Percentiles rank a stretch among this genome's conserved stretches.
phyloP scores from a whole-genome alignment of 805 yeast species.

The Pichia thaimueangensis region DNA sequence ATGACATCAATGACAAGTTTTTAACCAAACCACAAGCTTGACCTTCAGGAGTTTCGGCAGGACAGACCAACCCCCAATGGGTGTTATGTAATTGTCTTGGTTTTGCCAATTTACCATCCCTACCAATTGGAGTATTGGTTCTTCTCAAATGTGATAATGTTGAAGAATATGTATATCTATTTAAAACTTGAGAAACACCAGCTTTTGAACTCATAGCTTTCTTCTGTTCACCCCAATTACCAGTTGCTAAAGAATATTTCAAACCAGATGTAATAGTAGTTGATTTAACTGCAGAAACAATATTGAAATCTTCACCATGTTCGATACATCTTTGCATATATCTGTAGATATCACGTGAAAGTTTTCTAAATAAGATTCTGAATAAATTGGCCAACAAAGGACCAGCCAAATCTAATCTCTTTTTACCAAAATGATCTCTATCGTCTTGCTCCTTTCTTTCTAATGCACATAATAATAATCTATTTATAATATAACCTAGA shows the following conservation, averaged over 20 bases:
- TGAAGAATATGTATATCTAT: conserved; percentile 97
- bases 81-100: conserved; percentile 99
- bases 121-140: conserved; percentile 98
- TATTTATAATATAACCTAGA: conserved; percentile 96
- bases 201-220: conserved; percentile 98
- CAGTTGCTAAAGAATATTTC: conserved; percentile 96
- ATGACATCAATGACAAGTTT: conserved; percentile 91
- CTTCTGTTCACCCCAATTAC: conserved; percentile 99
- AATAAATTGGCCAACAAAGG: conserved; percentile 93
- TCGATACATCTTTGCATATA: conserved; percentile 99
- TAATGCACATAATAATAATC: conserved; percentile 88
- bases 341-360: conserved; percentile 93
- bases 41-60: conserved; percentile 99
- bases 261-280: conserved; percentile 96
- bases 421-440: conserved; percentile 98
- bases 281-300: conserved; percentile 94
- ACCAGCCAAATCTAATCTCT: conserved; percentile 97
- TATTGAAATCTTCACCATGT: conserved; percentile 92
- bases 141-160: conserved; percentile 97
- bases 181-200: conserved; percentile 97
- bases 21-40: conserved; percentile 99
- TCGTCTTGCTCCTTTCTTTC: conserved; percentile 98
- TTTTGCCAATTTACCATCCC: conserved; percentile 97
- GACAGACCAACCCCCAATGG: conserved; percentile 99
- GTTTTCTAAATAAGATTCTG: conserved; percentile 87